Percentiles rank a stretch among this genome's conserved stretches.
Conservation (phyloP, 805 yeast species). For the Sugiyamaella floridensis region DNA sequence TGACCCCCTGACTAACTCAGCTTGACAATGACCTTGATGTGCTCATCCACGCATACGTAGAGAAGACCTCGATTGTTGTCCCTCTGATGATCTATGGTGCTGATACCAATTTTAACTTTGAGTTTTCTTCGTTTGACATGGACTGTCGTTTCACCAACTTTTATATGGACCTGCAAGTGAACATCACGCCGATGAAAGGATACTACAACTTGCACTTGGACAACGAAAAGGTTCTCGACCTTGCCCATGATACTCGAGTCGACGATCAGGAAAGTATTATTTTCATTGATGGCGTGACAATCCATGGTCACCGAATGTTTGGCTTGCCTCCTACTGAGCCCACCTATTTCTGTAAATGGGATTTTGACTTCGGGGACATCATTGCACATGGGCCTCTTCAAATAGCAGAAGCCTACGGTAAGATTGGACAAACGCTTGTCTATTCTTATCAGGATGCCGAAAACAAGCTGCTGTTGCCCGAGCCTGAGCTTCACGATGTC, state of each 20-base stretch:
- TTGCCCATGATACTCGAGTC: conserved; percentile 8
- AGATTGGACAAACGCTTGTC: conserved; percentile 41
- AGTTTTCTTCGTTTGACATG: conserved; percentile 58
- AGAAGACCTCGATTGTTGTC: conserved; percentile 61
- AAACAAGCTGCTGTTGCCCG: conserved; percentile 56
- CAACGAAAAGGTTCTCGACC: conserved; percentile 14
- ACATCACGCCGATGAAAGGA: conserved; percentile 52
- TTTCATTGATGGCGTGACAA: conserved; percentile 48
- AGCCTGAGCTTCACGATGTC: conserved; percentile 58
- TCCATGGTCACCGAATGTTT: conserved; percentile 88
- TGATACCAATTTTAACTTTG: conserved; percentile 52
- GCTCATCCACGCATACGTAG: conserved; percentile 60
- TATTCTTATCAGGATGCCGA: conserved; percentile 70
- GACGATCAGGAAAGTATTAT: conserved; percentile 11
- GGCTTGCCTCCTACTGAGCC: conserved; percentile 87
- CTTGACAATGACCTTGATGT: conserved; percentile 68
- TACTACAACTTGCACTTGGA: conserved; percentile 14
- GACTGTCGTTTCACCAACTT: conserved; percentile 85
- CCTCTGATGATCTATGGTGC: conserved; percentile 70
- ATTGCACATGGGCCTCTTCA: conserved; percentile 45
- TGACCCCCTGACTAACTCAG: conserved; percentile 3
- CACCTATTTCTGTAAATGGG: conserved; percentile 89
- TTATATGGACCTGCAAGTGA: conserved; percentile 81
- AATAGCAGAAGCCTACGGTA: conserved; percentile 29
- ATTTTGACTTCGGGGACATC: conserved; percentile 59